phyloP scores from a whole-genome alignment of 2,329 filamentous ascomycete genomes.

The Alternaria ventricosa region DNA sequence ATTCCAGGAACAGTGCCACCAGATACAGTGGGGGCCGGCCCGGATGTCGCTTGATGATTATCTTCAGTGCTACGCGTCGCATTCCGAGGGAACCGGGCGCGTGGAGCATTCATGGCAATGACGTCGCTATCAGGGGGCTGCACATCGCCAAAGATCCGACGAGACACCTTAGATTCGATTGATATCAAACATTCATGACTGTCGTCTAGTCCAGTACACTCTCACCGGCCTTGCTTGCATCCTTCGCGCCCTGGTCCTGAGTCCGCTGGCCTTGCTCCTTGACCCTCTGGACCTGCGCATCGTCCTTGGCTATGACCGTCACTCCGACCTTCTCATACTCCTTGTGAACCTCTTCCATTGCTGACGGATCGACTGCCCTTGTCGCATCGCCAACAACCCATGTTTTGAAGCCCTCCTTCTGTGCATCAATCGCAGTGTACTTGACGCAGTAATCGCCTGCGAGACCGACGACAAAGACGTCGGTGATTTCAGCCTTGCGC shows the following conservation, averaged over 20 bases:
- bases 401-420: conserved; percentile 75
- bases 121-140: neutral
- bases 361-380: conserved; percentile 68
- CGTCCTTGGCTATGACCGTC: conserved; percentile 64
- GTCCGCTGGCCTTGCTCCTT: conserved; percentile 19
- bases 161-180: neutral
- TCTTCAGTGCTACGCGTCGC: neutral
- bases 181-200: neutral
- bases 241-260: conserved; percentile 5
- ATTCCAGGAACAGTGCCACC: conserved; percentile 3
- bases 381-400: conserved; percentile 82
- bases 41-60: neutral
- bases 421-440: conserved; percentile 79
- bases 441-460: conserved; percentile 91
- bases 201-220: conserved; percentile 8
- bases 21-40: neutral
- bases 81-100: conserved; percentile 4
- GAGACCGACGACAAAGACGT: conserved; percentile 86
- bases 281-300: conserved; percentile 63
- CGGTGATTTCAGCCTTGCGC: conserved; percentile 65
- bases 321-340: conserved; percentile 68
- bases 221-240: conserved; percentile 3
- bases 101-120: neutral
- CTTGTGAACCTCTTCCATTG: conserved; percentile 63
- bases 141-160: neutral